These are phyloP conservation scores for Lepidium aucheri DNA, from an alignment of 345 rosid genomes.

Conservation along the genomic window DNA sequence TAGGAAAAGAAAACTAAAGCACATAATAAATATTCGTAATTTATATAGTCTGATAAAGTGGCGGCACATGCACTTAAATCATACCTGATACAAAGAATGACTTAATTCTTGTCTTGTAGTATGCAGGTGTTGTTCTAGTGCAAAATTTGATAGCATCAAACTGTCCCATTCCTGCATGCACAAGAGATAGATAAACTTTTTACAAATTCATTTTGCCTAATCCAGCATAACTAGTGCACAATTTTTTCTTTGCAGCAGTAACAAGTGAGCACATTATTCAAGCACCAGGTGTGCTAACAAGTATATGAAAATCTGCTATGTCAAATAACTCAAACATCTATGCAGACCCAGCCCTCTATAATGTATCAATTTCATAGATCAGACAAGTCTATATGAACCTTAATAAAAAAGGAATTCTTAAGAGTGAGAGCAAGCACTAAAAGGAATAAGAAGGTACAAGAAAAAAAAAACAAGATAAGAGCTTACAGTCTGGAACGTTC, in stretches of 20 bases:
- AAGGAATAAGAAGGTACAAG: neutral
- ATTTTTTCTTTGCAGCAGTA: neutral
- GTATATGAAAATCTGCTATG: neutral
- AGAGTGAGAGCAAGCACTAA: neutral
- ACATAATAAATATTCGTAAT: neutral
- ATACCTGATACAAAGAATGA: conserved; percentile 96
- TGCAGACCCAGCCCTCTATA: neutral
- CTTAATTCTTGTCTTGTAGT: conserved; percentile 96
- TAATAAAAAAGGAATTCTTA: neutral
- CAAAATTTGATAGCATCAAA: conserved; percentile 84
- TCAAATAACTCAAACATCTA: neutral
- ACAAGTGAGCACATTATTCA: neutral
- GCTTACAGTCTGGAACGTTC: conserved; percentile 85
- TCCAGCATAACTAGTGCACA: neutral
- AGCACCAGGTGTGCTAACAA: neutral
- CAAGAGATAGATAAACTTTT: conserved; percentile 1
- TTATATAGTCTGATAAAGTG: neutral
- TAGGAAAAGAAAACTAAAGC: neutral
- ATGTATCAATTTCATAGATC: neutral
- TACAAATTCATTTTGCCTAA: neutral
- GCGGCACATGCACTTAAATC: neutral
- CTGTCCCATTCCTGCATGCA: conserved; percentile 91
- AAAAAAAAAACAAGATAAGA: neutral
- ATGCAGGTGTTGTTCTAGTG: conserved; percentile 92
- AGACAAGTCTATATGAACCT: neutral